Evolutionary conservation across 306 rosid species (phyloP), one percentile per base, ranked within the genome.

Genomic region (Cucumis sativus): DNA sequence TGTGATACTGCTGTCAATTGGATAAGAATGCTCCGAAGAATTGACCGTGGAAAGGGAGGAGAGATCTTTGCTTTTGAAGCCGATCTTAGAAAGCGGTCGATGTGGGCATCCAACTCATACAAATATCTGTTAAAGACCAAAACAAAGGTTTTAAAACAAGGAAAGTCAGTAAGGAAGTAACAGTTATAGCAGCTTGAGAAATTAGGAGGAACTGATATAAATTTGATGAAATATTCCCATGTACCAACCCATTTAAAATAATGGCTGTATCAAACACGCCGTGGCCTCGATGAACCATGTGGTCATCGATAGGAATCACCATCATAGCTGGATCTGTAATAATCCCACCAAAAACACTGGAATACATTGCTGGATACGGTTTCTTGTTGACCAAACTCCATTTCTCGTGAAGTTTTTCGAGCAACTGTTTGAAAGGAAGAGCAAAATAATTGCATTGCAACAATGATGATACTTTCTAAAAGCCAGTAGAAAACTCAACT

Each of bases 221-320:
- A 52, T 16, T 45, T 20, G 21, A 12, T 6, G 71, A 23, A 14
- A 3, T 7, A 37, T 60, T 58, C 61, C 10, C 79, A 60, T 78
- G 47, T 49, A 78, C 76, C 77, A 80, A 95, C 98, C 97, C 97
- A 10, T 90, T 74, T 35, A 89, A 76, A 73, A 92, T 75, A 80
- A 90, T 89, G 28, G 97, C 98, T 4, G 98, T 94, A 62, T 94
- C 97, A 7, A 94, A 94, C 81, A 94, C 97, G 64, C 95, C 97
- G 21, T 94, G 98, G 72, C 98, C 98, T 74, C 98, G 85, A 33
- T 94, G 98, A 80, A 94, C 95, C 96, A 94, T 89, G 88, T 94
- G 98, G 61, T 94, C 98, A 83, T 92, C 98, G 79, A 92, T 81
- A 23, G 98, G 96, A 78, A 94, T 87, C 78, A 91, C 86, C 98